Conservation (phyloP, 1,139 yeast genomes). For the Saccharomyces hybrid region DNA sequence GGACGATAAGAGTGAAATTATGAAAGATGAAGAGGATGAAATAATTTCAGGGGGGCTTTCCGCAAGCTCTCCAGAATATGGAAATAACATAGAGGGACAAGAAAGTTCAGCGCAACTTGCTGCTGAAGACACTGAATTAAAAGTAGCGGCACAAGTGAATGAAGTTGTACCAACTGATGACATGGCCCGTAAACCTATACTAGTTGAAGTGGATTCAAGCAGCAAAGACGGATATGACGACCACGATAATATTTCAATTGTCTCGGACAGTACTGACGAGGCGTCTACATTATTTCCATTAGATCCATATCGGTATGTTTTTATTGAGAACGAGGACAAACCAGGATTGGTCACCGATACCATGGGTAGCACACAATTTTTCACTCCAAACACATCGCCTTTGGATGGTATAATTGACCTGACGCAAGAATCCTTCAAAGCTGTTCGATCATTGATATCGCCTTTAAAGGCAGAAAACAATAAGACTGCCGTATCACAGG, state of each 20-base stretch:
- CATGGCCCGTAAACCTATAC: background rate
- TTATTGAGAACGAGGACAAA: background rate
- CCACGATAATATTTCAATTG: slow-evolving; percentile 2
- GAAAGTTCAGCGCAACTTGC: background rate
- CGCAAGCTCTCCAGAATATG: background rate
- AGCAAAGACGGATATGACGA: slow-evolving; percentile 5
- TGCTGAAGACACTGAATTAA: slow-evolving; percentile 3
- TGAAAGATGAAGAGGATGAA: background rate
- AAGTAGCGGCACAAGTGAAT: background rate
- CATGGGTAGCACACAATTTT: slow-evolving; percentile 6
- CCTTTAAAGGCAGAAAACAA: slow-evolving; percentile 19
- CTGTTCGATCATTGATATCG: slow-evolving; percentile 23
- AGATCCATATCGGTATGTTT: background rate
- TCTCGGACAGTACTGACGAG: slow-evolving; percentile 19
- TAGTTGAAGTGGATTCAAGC: background rate
- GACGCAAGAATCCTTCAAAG: slow-evolving; percentile 27
- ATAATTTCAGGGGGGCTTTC: background rate
- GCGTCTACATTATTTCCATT: slow-evolving; percentile 8
- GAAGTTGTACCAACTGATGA: background rate
- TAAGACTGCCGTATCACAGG: background rate
- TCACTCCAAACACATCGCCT: slow-evolving; percentile 8
- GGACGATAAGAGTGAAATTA: slow-evolving; percentile 13
- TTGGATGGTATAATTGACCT: slow-evolving; percentile 20
- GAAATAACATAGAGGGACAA: background rate
- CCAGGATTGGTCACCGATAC: background rate